Conservation (phyloP, 176 grass and related monocot genomes). For the Puya raimondii region DNA sequence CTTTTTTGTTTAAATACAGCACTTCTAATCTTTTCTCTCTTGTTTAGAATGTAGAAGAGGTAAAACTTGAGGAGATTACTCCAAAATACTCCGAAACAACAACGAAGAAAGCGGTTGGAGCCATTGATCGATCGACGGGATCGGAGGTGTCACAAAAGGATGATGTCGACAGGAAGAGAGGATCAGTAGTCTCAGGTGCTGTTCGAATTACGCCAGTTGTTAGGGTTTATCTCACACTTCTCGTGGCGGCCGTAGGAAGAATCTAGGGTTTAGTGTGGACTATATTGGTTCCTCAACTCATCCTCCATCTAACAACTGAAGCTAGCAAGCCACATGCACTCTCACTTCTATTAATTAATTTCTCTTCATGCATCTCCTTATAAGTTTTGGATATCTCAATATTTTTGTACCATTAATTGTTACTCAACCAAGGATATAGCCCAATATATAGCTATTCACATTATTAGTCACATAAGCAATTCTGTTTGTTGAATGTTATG, state of each 20-base stretch:
- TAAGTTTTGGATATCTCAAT: neutral
- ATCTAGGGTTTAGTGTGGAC: conserved; percentile 18
- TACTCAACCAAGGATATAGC: no score
- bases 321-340: neutral
- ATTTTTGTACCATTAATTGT: no score
- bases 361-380: neutral
- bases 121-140: neutral
- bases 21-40: neutral
- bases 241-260: neutral
- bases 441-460: no score
- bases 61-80: neutral
- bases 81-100: no score
- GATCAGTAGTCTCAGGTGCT: neutral
- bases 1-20: neutral
- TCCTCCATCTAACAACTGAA: conserved; percentile 16
- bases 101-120: neutral
- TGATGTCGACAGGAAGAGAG: neutral
- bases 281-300: conserved; percentile 15
- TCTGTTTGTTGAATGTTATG: no score
- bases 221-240: neutral
- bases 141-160: neutral
- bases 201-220: neutral
- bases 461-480: no score
- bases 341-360: neutral
- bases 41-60: neutral